phyloP scores from a whole-genome alignment of 2,329 filamentous ascomycete species.

The Fusarium nanum region DNA sequence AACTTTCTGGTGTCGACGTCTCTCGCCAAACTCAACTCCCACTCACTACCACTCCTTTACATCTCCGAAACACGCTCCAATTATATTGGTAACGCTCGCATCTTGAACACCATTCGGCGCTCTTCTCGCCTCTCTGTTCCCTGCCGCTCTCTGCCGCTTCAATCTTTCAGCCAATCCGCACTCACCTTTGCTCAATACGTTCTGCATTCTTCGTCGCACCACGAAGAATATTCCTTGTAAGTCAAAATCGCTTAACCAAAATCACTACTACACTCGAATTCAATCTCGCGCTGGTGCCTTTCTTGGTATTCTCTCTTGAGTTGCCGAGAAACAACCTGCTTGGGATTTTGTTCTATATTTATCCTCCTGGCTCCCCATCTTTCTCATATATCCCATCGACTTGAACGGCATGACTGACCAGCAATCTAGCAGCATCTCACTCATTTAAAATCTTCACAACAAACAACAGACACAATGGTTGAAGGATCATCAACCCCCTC shows the following conservation, averaged over 20 bases:
- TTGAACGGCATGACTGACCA: conserved; percentile 31
- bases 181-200: conserved; percentile 33
- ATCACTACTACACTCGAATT: conserved; percentile 3
- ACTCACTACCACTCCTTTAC: conserved; percentile 41
- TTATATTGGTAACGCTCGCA: conserved; percentile 53
- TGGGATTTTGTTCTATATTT: conserved; percentile 10
- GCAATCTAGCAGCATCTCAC: conserved; percentile 16
- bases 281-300: conserved; percentile 15
- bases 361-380: neutral
- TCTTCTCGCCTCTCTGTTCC: conserved; percentile 37
- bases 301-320: conserved; percentile 6
- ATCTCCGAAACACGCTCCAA: conserved; percentile 48
- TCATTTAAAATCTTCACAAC: conserved; percentile 15
- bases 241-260: conserved; percentile 50
- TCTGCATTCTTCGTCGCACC: conserved; percentile 45
- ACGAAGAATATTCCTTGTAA: conserved; percentile 49
- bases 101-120: conserved; percentile 50
- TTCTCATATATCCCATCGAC: neutral
- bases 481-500: conserved; percentile 49
- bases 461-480: conserved; percentile 53
- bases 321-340: neutral
- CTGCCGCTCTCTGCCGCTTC: conserved; percentile 34
- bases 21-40: conserved; percentile 44
- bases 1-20: conserved; percentile 51
- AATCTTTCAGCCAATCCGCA: conserved; percentile 37